phyloP scores from a whole-genome alignment of 2,329 filamentous ascomycete genomes.

The Acrodontium crateriforme region DNA sequence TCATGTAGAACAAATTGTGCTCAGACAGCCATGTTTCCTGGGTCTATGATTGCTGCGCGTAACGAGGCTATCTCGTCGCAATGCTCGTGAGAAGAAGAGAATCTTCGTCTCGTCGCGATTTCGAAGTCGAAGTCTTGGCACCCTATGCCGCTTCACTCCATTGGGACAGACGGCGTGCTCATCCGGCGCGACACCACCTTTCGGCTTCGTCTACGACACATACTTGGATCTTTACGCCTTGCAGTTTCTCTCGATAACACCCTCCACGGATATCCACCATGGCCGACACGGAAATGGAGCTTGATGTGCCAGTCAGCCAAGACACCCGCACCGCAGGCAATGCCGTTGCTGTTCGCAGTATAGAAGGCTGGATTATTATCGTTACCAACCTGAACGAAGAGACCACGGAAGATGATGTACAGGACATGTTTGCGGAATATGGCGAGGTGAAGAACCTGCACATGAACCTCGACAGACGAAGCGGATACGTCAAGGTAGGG shows the following conservation, averaged over 20 bases:
- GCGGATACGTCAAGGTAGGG: slow-evolving; percentile 71
- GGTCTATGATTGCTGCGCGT: not conserved
- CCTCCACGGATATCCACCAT: slow-evolving; percentile 12
- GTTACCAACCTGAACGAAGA: slow-evolving; percentile 82
- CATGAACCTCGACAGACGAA: slow-evolving; percentile 67
- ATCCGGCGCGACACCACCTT: not conserved
- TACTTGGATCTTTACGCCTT: not conserved
- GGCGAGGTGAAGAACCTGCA: slow-evolving; percentile 82
- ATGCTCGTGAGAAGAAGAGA: no score
- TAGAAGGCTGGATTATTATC: slow-evolving; percentile 80
- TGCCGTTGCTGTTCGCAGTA: slow-evolving; percentile 69
- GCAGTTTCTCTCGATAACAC: not conserved
- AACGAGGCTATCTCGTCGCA: no score
- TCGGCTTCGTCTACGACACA: no score
- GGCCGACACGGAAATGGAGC: slow-evolving; percentile 40
- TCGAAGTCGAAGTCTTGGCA: no score
- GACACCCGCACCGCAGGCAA: slow-evolving; percentile 60
- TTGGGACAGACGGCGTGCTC: no score
- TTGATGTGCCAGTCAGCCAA: slow-evolving; percentile 20
- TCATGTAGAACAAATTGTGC: not conserved
- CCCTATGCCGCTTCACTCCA: no score
- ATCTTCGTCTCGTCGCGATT: no score
- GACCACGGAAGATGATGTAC: slow-evolving; percentile 68
- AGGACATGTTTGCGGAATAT: slow-evolving; percentile 70
- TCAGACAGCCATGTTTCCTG: not conserved